Percentiles rank a stretch among this genome's conserved stretches.
Conservation (phyloP, 257 asterid genomes). For the Oldenlandia corymbosa region DNA sequence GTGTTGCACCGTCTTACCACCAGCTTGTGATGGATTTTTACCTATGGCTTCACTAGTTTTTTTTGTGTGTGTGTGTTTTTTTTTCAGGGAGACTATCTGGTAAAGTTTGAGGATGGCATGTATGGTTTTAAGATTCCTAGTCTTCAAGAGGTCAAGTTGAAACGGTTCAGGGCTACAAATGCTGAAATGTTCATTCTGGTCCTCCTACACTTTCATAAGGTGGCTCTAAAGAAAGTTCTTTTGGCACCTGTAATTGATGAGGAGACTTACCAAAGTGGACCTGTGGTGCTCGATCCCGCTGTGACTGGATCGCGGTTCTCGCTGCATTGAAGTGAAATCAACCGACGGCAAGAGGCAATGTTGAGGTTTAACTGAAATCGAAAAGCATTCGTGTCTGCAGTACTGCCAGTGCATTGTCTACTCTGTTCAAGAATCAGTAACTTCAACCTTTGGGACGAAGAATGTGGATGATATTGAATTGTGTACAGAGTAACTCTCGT, state of each 20-base stretch:
- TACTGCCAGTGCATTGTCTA: too few species aligned
- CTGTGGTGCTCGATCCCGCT: background rate
- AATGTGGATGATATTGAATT: too few species aligned
- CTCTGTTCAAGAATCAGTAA: too few species aligned
- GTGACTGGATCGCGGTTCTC: too few species aligned
- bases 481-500: too few species aligned
- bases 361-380: too few species aligned
- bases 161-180: background rate
- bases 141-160: constrained; percentile 6
- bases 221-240: constrained; percentile 6
- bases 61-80: too few species aligned
- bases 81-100: background rate
- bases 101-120: background rate
- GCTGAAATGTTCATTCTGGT: background rate
- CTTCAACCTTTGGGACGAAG: too few species aligned
- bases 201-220: background rate
- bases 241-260: background rate
- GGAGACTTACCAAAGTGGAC: background rate
- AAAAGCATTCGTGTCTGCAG: too few species aligned
- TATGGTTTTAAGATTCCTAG: constrained; percentile 3
- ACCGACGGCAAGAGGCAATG: too few species aligned
- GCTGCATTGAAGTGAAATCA: too few species aligned
- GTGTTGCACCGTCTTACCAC: background rate
- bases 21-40: background rate
- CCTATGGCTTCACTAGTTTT: background rate